These are phyloP conservation scores for Paraconiothyrium brasiliense DNA, from an alignment of 2,329 filamentous ascomycete genomes.

Conservation along the genomic window DNA sequence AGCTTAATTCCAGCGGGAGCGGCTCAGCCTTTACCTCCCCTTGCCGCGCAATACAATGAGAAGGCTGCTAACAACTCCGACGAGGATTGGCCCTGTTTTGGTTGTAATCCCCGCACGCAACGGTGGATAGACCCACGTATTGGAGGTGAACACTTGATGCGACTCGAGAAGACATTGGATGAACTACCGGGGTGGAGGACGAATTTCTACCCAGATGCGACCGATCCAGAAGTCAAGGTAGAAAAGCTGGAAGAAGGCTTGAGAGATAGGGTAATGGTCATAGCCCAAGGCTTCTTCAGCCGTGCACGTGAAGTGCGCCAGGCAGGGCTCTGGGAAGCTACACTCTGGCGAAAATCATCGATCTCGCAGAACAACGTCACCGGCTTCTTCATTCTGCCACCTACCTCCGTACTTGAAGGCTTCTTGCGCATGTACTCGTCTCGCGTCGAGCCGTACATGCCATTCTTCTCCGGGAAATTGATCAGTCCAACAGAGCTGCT, in stretches of 20 bases:
- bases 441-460: conserved; percentile 19
- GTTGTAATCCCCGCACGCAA: conserved; percentile 55
- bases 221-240: conserved; percentile 46
- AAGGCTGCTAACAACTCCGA: not conserved
- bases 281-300: conserved; percentile 39
- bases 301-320: conserved; percentile 18
- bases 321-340: not conserved
- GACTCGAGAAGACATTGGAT: conserved; percentile 35
- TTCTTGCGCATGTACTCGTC: conserved; percentile 13
- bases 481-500: conserved; percentile 9
- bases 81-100: conserved; percentile 58
- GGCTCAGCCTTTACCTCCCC: not conserved
- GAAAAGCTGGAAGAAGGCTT: conserved; percentile 60
- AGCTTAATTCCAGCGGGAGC: not conserved
- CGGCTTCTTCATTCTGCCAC: conserved; percentile 64
- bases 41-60: not conserved
- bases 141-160: conserved; percentile 43
- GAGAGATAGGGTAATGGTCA: conserved; percentile 61
- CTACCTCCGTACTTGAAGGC: conserved; percentile 67
- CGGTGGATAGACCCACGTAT: conserved; percentile 35
- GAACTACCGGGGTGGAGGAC: conserved; percentile 38
- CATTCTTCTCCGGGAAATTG: conserved; percentile 9
- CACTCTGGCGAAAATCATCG: not conserved
- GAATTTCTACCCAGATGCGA: conserved; percentile 56
- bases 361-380: not conserved